A percentile compares a stretch with the other conserved stretches of the same genome.
These are phyloP conservation scores for Pterocarpus macrocarpus DNA, from an alignment of 306 rosid species.

Conservation along the genomic window DNA sequence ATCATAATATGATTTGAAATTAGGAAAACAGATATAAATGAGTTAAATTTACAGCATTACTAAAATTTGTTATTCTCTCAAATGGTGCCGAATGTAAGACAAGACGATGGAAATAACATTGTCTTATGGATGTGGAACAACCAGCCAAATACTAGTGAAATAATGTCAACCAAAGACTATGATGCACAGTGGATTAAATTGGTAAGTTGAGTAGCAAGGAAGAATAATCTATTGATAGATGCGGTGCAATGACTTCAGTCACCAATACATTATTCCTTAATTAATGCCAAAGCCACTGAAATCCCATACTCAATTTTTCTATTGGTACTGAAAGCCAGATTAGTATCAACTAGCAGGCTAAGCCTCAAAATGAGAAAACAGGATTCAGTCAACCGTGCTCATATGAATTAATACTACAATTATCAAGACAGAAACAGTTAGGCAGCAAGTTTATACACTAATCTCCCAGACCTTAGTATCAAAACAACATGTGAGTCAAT, in stretches of 20 bases:
- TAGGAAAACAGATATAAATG: background rate
- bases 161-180: conserved; percentile 29
- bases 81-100: too few relatives aligned
- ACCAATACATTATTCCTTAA: background rate
- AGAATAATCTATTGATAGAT: conserved; percentile 1
- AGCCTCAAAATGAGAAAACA: background rate
- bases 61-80: background rate
- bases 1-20: conserved; percentile 4
- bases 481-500: background rate
- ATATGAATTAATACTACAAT: background rate
- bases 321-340: background rate
- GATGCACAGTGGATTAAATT: conserved; percentile 1
- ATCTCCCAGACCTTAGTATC: background rate
- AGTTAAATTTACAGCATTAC: background rate
- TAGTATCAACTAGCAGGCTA: background rate
- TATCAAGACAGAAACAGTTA: background rate
- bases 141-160: background rate
- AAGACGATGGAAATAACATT: background rate
- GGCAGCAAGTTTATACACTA: background rate
- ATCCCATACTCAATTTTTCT: background rate
- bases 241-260: background rate
- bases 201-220: background rate
- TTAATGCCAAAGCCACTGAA: conserved; percentile 7
- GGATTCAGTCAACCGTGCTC: background rate
- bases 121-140: background rate